phyloP scores from a whole-genome alignment of 371 early-diverging fungal genomes.

The Chytridiales sp. region DNA sequence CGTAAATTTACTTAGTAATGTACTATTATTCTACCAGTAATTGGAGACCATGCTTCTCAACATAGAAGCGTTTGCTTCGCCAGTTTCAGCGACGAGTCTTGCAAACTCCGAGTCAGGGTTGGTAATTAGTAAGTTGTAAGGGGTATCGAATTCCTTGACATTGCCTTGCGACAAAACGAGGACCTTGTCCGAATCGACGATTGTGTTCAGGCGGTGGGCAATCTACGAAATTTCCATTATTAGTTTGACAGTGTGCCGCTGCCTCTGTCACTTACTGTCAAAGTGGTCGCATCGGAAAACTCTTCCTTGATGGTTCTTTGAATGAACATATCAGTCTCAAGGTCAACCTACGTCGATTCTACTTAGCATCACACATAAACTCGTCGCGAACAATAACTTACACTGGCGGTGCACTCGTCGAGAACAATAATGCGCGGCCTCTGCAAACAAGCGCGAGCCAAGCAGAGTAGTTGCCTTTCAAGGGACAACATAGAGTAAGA shows the following conservation, averaged over 20 bases:
- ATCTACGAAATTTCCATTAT: constrained; percentile 57
- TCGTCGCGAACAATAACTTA: too few species aligned
- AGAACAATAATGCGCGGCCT: constrained; percentile 51
- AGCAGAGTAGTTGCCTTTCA: constrained; percentile 53
- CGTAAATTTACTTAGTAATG: too few species aligned
- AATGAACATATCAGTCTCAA: constrained; percentile 56
- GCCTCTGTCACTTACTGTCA: constrained; percentile 50
- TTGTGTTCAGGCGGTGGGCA: constrained; percentile 82
- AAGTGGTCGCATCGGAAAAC: constrained; percentile 53
- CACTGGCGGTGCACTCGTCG: constrained; percentile 60
- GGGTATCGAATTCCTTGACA: constrained; percentile 57
- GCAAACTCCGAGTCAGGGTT: constrained; percentile 17
- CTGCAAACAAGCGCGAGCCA: constrained; percentile 49
- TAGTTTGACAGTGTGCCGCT: too few species aligned
- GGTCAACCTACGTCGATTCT: too few species aligned
- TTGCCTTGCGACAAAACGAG: constrained; percentile 75
- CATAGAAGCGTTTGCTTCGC: constrained; percentile 17
- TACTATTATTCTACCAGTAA: too few species aligned
- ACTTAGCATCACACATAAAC: too few species aligned
- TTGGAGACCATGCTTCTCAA: constrained; percentile 9
- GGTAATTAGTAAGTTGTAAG: constrained; percentile 7
- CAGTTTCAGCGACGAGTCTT: constrained; percentile 25
- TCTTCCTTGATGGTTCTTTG: constrained; percentile 59
- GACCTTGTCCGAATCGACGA: constrained; percentile 80
- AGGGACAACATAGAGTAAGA: constrained; percentile 3